Percentiles rank a stretch among this genome's conserved stretches.
phyloP scores from a whole-genome alignment of 768 basidiomycete genomes.

The Xerocomus potaroensis region DNA sequence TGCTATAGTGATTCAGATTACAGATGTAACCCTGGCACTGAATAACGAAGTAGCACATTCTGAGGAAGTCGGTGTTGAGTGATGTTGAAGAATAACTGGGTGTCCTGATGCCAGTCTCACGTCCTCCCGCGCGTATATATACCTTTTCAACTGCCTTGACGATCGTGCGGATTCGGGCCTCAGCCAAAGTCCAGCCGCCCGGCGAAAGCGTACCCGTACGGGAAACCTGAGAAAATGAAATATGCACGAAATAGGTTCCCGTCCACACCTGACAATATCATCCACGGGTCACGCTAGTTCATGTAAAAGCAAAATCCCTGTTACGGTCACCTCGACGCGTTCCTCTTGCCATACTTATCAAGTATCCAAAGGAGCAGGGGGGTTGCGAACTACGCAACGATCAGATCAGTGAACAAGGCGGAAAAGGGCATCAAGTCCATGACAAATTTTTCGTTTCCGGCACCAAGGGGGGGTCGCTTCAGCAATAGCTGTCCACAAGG shows the following conservation, averaged over 20 bases:
- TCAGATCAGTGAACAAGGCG: conserved; percentile 5
- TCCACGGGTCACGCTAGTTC: conserved; percentile 3
- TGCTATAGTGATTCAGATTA: conserved; percentile 28
- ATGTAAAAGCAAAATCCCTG: conserved; percentile 11
- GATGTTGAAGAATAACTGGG: conserved; percentile 2
- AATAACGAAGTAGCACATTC: conserved; percentile 35
- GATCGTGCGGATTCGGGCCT: conserved; percentile 4
- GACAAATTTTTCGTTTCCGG: not conserved
- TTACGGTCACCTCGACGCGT: conserved; percentile 5
- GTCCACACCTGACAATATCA: conserved; percentile 2
- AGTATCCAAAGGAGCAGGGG: conserved; percentile 4
- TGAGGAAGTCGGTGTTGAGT: not conserved
- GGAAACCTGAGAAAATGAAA: conserved; percentile 18
- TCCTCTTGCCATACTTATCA: conserved; percentile 10
- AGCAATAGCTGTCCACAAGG: conserved; percentile 12
- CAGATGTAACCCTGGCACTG: conserved; percentile 34
- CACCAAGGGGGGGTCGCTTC: not conserved
- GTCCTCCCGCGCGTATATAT: conserved; percentile 19
- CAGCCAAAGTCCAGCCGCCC: not conserved
- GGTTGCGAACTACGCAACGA: conserved; percentile 4
- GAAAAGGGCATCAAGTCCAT: not conserved
- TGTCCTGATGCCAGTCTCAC: not conserved
- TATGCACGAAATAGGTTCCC: conserved; percentile 9
- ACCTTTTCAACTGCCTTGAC: conserved; percentile 7
- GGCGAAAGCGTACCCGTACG: conserved; percentile 6